These are phyloP conservation scores for Massarina eburnea DNA, from an alignment of 2,329 filamentous ascomycete species.

Conservation along the genomic window DNA sequence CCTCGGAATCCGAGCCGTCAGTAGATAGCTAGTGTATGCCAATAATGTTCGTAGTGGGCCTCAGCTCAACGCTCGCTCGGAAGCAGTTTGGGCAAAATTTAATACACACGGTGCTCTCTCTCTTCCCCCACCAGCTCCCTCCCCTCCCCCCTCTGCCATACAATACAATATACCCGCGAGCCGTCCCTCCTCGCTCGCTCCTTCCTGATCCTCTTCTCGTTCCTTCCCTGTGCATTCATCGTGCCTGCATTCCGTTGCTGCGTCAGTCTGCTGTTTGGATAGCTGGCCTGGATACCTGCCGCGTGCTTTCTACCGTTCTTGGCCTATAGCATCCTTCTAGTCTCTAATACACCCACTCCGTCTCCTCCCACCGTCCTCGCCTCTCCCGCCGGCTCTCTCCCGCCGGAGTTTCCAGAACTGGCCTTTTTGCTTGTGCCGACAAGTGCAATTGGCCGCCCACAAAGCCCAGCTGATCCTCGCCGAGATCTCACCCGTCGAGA, in stretches of 20 bases:
- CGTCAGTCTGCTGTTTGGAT: not conserved
- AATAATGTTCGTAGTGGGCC: conserved; percentile 31
- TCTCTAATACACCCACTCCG: conserved; percentile 26
- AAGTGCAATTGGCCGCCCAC: conserved; percentile 6
- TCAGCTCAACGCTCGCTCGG: conserved; percentile 36
- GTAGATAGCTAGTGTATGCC: conserved; percentile 21
- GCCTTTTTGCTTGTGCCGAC: not conserved
- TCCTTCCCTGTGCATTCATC: not conserved
- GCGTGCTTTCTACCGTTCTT: not conserved
- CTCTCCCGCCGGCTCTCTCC: no score
- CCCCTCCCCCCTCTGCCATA: not conserved
- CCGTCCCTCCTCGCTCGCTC: not conserved
- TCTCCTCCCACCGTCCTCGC: conserved; percentile 23
- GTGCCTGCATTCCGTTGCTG: not conserved
- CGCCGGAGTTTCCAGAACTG: conserved; percentile 7
- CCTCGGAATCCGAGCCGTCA: conserved; percentile 1
- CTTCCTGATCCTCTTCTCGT: conserved; percentile 4
- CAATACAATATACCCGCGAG: not conserved
- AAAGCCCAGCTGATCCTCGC: not conserved
- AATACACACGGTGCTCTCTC: not conserved
- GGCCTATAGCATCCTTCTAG: conserved; percentile 8
- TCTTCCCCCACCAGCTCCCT: not conserved
- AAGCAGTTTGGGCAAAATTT: not conserved
- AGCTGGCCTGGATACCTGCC: not conserved
- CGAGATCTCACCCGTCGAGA: conserved; percentile 2